A percentile compares a stretch with the other conserved stretches of the same genome.
Evolutionary conservation across 2,329 filamentous ascomycete species (phyloP).

Genomic region (Cladosporium oxysporum): DNA sequence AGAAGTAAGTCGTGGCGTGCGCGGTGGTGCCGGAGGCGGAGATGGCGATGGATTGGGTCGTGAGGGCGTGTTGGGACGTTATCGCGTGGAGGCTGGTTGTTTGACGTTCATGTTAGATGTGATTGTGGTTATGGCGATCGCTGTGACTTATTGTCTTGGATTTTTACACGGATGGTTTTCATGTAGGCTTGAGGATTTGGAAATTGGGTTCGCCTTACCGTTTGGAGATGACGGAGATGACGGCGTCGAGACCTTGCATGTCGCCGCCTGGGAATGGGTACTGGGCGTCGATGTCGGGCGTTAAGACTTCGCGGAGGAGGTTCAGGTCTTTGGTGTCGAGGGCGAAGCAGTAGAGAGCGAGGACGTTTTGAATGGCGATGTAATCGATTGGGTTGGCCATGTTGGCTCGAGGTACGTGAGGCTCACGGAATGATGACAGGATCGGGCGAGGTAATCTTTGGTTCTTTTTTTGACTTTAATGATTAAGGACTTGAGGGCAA

Average conservation of each 20-base stretch:
- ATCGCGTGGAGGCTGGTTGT: conserved; percentile 41
- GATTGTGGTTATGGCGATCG: too few species aligned
- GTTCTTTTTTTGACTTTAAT: too few species aligned
- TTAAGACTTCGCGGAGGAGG: conserved; percentile 44
- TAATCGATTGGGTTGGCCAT: conserved; percentile 33
- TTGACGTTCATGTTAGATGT: too few species aligned
- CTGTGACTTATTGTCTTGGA: too few species aligned
- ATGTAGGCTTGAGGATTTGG: too few species aligned
- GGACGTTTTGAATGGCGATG: conserved; percentile 45
- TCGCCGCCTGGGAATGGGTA: conserved; percentile 39
- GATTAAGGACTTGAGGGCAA: too few species aligned
- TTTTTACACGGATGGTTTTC: too few species aligned
- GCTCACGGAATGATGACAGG: too few species aligned
- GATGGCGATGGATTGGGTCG: conserved; percentile 44
- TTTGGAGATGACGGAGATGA: conserved; percentile 24
- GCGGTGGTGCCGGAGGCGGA: conserved; percentile 36
- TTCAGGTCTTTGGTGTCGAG: conserved; percentile 46
- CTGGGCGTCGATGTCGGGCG: conserved; percentile 41
- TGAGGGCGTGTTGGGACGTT: conserved; percentile 46
- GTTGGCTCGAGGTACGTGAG: not conserved
- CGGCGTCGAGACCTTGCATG: conserved; percentile 17
- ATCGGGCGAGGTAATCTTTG: too few species aligned
- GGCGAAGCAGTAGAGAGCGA: conserved; percentile 47
- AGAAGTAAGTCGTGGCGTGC: conserved; percentile 44
- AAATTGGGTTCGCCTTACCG: conserved; percentile 28